Evolutionary conservation across 768 basidiomycete species (phyloP), one percentile per base, ranked within the genome.

Genomic region (Coprinellus micaceus): DNA sequence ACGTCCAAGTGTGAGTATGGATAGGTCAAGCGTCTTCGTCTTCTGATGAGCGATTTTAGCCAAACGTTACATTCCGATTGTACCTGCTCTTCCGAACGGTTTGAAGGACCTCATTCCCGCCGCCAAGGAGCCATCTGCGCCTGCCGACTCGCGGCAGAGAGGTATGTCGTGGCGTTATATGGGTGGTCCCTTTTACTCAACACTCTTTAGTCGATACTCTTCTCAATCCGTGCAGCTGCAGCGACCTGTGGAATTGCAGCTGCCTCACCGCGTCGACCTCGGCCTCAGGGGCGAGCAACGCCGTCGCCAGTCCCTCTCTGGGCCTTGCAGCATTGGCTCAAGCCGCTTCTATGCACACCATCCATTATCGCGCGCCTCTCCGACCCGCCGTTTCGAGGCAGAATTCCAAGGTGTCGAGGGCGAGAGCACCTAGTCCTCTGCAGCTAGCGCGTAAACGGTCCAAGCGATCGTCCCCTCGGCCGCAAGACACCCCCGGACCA

Each of bases 11-110:
- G 79, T 82, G 62, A 40, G 66, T 60, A 58, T 46, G 57, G 45
- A 29, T 29, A 37, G 37, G 56, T 48, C 26, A 33, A 21, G 15
- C 28, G 19, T 46, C 40, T 57, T 5, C 21, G 24, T 59, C 7
- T 19, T 26, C 47, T 46, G 7, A 46, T 29, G 41, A 36, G 41
- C 13, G 19, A 80, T 54, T 46, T 25, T 62, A 88, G 88, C 82
- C 25, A 79, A 77, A 61, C 77, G 88, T 60, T 89, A 82, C 66
- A 83, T 88, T 61, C 88, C 87, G 7, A 85, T 86, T 28, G 74
- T 77, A 2, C 89, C 89, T 12, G 79, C 88, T 1, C 68, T 91
- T 37, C 89, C 89, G 10, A 89, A 91, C 60, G 89, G 89, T 33
- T 73, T 91, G 26, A 80, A 78, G 55, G 88, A 88, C 68, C 76